These are phyloP conservation scores for Marchantia paleacea DNA, from an alignment of 225 moss, liverwort and hornwort genomes.

Conservation along the genomic window DNA sequence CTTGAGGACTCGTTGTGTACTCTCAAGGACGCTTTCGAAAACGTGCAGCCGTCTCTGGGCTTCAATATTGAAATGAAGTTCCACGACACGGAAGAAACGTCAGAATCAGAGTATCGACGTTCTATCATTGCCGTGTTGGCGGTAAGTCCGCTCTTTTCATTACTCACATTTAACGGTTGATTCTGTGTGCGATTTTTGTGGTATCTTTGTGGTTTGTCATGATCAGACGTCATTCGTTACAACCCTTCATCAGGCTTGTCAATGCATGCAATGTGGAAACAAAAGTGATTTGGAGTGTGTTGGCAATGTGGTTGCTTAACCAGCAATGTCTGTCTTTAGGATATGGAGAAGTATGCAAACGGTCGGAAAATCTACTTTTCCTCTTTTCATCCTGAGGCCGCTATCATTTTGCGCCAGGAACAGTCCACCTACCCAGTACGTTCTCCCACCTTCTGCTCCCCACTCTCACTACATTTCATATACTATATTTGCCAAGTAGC, in stretches of 20 bases:
- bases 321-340: constrained; percentile 47
- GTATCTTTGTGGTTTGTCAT: not conserved
- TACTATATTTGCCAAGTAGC: not conserved
- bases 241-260: not conserved
- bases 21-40: constrained; percentile 55
- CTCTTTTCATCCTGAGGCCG: constrained; percentile 77
- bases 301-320: constrained; percentile 22
- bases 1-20: constrained; percentile 79
- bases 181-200: not conserved
- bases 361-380: constrained; percentile 71
- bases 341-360: constrained; percentile 41
- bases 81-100: constrained; percentile 38
- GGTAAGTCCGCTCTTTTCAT: constrained; percentile 18
- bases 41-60: constrained; percentile 53
- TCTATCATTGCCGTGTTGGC: constrained; percentile 50
- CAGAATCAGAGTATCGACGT: constrained; percentile 55
- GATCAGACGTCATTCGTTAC: not conserved
- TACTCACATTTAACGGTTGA: not conserved
- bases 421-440: constrained; percentile 54
- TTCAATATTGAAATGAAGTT: constrained; percentile 93
- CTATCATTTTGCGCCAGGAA: constrained; percentile 51
- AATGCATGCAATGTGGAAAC: not conserved
- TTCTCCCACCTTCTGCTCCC: not conserved
- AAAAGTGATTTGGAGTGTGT: constrained; percentile 28
- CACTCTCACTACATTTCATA: not conserved